Evolutionary conservation across 345 rosid species (phyloP), one percentile per base, ranked within the genome.

Genomic region (Moringa oleifera): DNA sequence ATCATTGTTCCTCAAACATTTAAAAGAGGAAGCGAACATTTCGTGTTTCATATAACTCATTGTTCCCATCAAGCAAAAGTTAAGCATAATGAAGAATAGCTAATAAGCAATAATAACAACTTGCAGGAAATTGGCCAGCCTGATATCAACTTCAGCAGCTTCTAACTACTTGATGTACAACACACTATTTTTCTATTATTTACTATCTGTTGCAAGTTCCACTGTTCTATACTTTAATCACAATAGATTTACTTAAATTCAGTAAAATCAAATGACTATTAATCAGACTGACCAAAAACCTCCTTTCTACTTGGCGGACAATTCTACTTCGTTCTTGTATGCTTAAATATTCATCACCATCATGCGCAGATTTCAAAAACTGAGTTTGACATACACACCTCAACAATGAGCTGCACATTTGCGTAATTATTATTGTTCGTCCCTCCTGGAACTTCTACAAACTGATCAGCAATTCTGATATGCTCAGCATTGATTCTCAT

Each of bases 371-470:
- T n/a, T n/a, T n/a, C n/a, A n/a, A n/a, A n/a, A n/a, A n/a, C 25
- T 20, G 46, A 52, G 16, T 18, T 19, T 53, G 41, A 47, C 36
- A 54, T n/a, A 70, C 83, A 51, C 58, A 91, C 99, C 97, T 95
- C 99, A 22, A 91, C 87, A 58, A 95, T 95, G 68, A 95, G 99
- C 80, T 95, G 97, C 71, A 91, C 99, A 63, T 95, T 95, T 66
- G 97, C 99, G 79, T 95, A 95, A 73, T 95, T 95, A 70, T 95
- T 95, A 63, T 95, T 95, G 79, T 95, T 95, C 13, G 97, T 95
- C 71, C 99, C 99, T 36, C 99, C 99, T 7, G 99, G 97, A 79
- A 95, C 97, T 83, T 95, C 99, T 16, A 95, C 99, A 80, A 95
- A 95, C 73, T 89, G 97, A 82, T 95, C 99, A 53, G 99, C 97